Evolutionary conservation across 2,329 filamentous ascomycete genomes (phyloP).

Genomic region (Fusarium tricinctum): DNA sequence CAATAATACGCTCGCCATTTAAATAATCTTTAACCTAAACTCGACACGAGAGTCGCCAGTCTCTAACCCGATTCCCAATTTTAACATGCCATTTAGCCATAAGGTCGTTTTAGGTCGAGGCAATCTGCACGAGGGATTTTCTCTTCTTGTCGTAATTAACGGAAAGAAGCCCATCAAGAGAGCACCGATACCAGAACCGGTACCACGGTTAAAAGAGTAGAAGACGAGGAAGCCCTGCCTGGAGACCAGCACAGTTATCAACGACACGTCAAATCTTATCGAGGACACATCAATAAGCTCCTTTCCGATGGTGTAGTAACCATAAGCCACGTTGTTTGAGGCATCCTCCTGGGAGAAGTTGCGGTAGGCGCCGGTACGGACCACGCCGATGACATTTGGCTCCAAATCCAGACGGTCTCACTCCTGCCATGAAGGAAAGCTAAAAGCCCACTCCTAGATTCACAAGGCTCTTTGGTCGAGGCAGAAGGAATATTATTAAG

Average conservation of each 20-base stretch:
- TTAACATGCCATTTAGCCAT: no score
- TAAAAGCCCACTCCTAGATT: constrained; percentile 39
- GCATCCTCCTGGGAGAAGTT: constrained; percentile 99
- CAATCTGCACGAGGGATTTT: no score
- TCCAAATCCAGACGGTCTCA: constrained; percentile 78
- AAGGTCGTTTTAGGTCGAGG: no score
- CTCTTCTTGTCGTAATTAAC: no score
- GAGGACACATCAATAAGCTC: constrained; percentile 98
- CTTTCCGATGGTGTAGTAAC: constrained; percentile 99
- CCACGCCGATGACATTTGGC: constrained; percentile 99
- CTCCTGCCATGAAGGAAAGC: no score
- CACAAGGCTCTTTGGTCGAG: no score
- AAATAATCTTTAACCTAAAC: no score
- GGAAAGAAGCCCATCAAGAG: constrained; percentile 98
- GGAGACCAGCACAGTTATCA: constrained; percentile 97
- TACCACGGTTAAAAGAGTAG: constrained; percentile 99
- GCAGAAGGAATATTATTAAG: no score
- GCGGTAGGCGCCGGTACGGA: constrained; percentile 96
- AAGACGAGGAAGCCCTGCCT: constrained; percentile 99
- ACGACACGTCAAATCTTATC: constrained; percentile 98
- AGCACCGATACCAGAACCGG: constrained; percentile 97
- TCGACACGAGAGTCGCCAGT: no score
- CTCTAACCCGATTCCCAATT: no score
- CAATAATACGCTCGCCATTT: no score
- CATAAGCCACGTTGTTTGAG: constrained; percentile 99